These are phyloP conservation scores for Potentilla sterilis DNA, from an alignment of 306 rosid species.

Conservation along the genomic window DNA sequence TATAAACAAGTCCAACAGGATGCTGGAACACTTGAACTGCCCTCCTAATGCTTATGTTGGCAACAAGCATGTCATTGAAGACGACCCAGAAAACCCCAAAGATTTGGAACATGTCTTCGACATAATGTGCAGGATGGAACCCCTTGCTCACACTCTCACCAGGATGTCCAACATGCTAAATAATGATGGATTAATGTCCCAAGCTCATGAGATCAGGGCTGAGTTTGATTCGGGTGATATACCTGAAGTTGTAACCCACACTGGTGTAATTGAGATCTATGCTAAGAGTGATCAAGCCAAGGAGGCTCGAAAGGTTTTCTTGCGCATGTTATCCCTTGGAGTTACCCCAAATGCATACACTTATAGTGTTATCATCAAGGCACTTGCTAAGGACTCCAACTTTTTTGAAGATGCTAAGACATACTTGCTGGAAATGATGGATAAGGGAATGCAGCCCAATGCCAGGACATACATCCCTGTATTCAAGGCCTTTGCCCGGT, in stretches of 20 bases:
- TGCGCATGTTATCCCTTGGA: slow-evolving; percentile 54
- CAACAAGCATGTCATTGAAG: not conserved
- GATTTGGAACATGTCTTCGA: slow-evolving; percentile 57
- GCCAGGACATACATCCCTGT: slow-evolving; percentile 50
- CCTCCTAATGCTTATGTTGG: not conserved
- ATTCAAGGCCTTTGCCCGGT: slow-evolving; percentile 54
- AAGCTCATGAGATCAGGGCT: slow-evolving; percentile 57
- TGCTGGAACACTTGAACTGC: not conserved
- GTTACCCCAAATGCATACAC: slow-evolving; percentile 68
- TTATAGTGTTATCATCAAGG: slow-evolving; percentile 52
- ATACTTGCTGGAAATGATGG: slow-evolving; percentile 60
- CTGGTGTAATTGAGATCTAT: slow-evolving; percentile 64
- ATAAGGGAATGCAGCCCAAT: slow-evolving; percentile 62
- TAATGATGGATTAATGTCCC: slow-evolving; percentile 57
- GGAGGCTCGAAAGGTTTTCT: slow-evolving; percentile 59
- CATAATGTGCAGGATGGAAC: slow-evolving; percentile 49
- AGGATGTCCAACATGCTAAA: slow-evolving; percentile 91
- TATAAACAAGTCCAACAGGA: not conserved
- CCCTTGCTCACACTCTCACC: slow-evolving; percentile 49
- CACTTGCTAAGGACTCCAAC: slow-evolving; percentile 34
- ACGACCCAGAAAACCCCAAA: slow-evolving; percentile 50
- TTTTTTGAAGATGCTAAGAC: slow-evolving; percentile 49
- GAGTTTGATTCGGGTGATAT: slow-evolving; percentile 49
- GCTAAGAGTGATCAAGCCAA: slow-evolving; percentile 51
- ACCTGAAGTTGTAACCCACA: slow-evolving; percentile 75